These are phyloP conservation scores for Pseudoscleropodium purum DNA, from an alignment of 225 moss, liverwort and hornwort species.

Conservation along the genomic window DNA sequence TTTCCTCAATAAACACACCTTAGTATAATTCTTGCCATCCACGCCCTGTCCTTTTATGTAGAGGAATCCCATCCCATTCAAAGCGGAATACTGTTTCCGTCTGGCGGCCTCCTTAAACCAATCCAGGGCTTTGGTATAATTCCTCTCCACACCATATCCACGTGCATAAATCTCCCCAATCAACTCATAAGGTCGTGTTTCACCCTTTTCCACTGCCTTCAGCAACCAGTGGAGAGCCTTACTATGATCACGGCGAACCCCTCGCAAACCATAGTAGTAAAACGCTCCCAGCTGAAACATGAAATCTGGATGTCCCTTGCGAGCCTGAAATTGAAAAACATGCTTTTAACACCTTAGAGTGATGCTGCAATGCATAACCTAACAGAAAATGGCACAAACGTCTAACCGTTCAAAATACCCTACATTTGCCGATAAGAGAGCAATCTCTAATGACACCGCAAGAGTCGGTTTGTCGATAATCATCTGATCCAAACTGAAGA, in stretches of 20 bases:
- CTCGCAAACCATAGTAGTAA: conserved; percentile 79
- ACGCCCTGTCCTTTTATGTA: conserved; percentile 92
- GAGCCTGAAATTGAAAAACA: conserved; percentile 27
- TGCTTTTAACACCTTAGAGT: background rate
- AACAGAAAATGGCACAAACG: background rate
- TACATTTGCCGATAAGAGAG: background rate
- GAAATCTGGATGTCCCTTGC: conserved; percentile 66
- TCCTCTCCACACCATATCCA: conserved; percentile 81
- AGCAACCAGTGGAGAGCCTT: conserved; percentile 85
- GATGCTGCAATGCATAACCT: background rate
- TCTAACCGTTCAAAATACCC: background rate
- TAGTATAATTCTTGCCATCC: conserved; percentile 77
- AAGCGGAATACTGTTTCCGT: conserved; percentile 57
- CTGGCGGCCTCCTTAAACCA: conserved; percentile 65
- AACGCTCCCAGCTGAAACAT: conserved; percentile 86
- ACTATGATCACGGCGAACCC: conserved; percentile 79
- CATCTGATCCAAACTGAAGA: background rate
- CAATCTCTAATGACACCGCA: background rate
- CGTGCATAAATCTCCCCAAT: conserved; percentile 97
- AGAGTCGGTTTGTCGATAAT: background rate
- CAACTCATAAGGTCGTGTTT: conserved; percentile 60
- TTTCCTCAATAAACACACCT: conserved; percentile 30
- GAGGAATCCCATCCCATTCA: conserved; percentile 86
- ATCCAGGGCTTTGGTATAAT: conserved; percentile 75
- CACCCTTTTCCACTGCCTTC: conserved; percentile 90